Conservation (phyloP, 1,284 basidiomycete species). For the Lentinula novae-zelandiae region DNA sequence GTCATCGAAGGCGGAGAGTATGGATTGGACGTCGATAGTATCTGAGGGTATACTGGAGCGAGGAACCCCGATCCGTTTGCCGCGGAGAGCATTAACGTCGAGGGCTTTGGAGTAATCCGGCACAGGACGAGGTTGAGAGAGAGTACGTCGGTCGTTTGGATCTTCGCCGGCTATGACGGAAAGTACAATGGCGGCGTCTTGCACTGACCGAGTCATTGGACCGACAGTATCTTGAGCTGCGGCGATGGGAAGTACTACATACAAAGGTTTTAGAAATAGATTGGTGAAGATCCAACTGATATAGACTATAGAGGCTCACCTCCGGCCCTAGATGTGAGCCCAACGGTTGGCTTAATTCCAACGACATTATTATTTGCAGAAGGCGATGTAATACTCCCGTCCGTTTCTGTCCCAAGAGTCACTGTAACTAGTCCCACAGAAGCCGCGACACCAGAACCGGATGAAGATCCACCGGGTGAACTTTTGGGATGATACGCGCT, state of each 20-base stretch:
- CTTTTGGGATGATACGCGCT: constrained; percentile 58
- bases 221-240: constrained; percentile 64
- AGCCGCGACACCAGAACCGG: constrained; percentile 59
- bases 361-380: constrained; percentile 50
- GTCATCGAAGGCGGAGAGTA: constrained; percentile 44
- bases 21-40: constrained; percentile 33
- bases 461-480: constrained; percentile 63
- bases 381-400: constrained; percentile 59
- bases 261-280: not conserved
- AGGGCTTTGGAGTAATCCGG: constrained; percentile 56
- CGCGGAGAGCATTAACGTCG: constrained; percentile 43
- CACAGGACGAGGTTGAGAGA: constrained; percentile 48
- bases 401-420: constrained; percentile 63
- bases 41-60: constrained; percentile 41
- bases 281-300: no score
- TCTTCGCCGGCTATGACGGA: constrained; percentile 59
- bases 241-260: constrained; percentile 55
- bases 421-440: constrained; percentile 62
- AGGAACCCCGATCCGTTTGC: constrained; percentile 61
- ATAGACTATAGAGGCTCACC: constrained; percentile 29
- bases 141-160: constrained; percentile 55
- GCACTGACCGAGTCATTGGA: constrained; percentile 54
- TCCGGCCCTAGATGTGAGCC: constrained; percentile 58
- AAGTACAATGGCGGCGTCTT: constrained; percentile 59
- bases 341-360: constrained; percentile 61